A percentile compares a stretch with the other conserved stretches of the same genome.
These are phyloP conservation scores for Strobilomyces confusus DNA, from an alignment of 768 basidiomycete species.

Conservation along the genomic window DNA sequence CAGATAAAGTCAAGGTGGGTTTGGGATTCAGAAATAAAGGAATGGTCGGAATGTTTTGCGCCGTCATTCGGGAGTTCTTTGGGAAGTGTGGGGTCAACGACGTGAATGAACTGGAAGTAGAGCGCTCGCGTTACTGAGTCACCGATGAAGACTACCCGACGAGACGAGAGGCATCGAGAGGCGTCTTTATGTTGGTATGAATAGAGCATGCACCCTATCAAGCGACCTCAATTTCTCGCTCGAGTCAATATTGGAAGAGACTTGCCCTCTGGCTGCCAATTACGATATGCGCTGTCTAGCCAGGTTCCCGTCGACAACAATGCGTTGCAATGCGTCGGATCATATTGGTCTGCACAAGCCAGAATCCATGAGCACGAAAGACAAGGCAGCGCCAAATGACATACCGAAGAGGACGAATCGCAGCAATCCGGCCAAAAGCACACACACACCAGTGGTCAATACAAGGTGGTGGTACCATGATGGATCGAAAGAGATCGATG, in stretches of 20 bases:
- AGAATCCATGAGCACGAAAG: not conserved
- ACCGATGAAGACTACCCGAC: conserved; percentile 72
- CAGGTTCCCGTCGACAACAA: conserved; percentile 72
- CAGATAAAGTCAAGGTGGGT: conserved; percentile 61
- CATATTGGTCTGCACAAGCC: conserved; percentile 53
- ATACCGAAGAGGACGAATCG: conserved; percentile 44
- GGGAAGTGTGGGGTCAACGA: conserved; percentile 56
- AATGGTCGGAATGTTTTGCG: conserved; percentile 67
- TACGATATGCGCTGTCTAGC: conserved; percentile 60
- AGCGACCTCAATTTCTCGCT: conserved; percentile 6
- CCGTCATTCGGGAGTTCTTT: conserved; percentile 49
- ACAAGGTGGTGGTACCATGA: conserved; percentile 51
- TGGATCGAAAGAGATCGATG: conserved; percentile 37
- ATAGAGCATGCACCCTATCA: conserved; percentile 76
- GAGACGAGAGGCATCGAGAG: conserved; percentile 50
- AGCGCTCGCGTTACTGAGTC: conserved; percentile 80
- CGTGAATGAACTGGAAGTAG: conserved; percentile 69
- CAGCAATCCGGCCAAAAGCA: conserved; percentile 41
- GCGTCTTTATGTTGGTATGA: conserved; percentile 55
- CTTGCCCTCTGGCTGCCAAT: conserved; percentile 85
- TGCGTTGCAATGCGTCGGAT: conserved; percentile 70
- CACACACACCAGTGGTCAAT: conserved; percentile 35
- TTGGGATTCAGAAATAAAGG: conserved; percentile 41
- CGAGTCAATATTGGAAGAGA: conserved; percentile 23
- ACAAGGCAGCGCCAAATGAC: conserved; percentile 13